Percentiles rank a stretch among this genome's conserved stretches.
These are phyloP conservation scores for Pestalotiopsis sp. DNA, from an alignment of 2,329 filamentous ascomycete species.

Conservation along the genomic window DNA sequence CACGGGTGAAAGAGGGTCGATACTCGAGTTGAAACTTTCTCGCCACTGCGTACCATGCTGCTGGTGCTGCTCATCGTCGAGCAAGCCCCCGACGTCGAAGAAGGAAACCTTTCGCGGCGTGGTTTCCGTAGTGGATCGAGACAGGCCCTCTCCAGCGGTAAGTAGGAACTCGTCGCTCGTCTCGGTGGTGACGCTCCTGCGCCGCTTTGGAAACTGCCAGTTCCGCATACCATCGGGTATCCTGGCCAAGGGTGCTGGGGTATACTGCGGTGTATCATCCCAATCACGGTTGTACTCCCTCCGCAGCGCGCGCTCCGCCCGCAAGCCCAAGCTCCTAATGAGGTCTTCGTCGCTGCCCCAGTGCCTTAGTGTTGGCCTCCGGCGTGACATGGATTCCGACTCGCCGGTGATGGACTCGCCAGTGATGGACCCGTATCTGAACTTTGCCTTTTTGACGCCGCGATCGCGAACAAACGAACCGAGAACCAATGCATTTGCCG, in stretches of 20 bases:
- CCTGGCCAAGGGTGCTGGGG: constrained; percentile 38
- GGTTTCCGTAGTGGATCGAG: constrained; percentile 39
- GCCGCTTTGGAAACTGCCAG: constrained; percentile 51
- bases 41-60: constrained; percentile 31
- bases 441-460: constrained; percentile 87
- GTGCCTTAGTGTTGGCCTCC: constrained; percentile 59
- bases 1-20: constrained; percentile 34
- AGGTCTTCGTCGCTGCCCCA: constrained; percentile 94
- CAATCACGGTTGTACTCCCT: constrained; percentile 27
- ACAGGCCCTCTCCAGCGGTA: constrained; percentile 34
- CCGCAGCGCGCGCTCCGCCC: constrained; percentile 58
- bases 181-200: constrained; percentile 37
- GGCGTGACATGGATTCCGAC: constrained; percentile 34
- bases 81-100: constrained; percentile 80
- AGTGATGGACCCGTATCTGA: constrained; percentile 64
- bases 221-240: constrained; percentile 40
- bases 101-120: constrained; percentile 71
- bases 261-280: constrained; percentile 33
- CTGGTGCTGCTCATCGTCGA: constrained; percentile 54
- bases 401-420: constrained; percentile 63
- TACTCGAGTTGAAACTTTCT: constrained; percentile 45
- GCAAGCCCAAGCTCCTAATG: constrained; percentile 77
- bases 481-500: constrained; percentile 87
- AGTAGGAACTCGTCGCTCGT: constrained; percentile 49
- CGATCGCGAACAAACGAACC: constrained; percentile 91